Base-by-base conservation (phyloP, 345 rosid genomes). In the Tarenaya hassleriana region DNA sequence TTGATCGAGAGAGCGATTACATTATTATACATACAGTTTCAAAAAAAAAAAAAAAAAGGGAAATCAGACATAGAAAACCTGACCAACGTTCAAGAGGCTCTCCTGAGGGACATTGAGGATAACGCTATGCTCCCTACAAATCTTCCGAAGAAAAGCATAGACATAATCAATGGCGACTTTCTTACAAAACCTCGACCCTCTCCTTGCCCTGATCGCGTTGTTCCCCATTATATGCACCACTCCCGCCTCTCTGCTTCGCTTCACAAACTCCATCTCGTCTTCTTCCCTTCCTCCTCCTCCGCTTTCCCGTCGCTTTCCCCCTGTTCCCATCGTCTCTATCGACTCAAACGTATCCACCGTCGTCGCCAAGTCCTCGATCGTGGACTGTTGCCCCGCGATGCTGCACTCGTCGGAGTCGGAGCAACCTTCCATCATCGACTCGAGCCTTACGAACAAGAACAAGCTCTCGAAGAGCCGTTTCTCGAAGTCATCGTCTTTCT, bases 341-440 rank as follows among this genome's bases (percentile, higher is more conserved):
- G 69, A 57, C 16, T 63, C 51, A 56, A 63, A 56, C 7, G 68
- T 63, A 50, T 44, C 63, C 5, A 50, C 57, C 4, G 69, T 64
- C 6, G 47, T 64, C 8, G 45, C 55, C 33, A 55, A 5, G 47
- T 63, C 41, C 54, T 34, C 5, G 3, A 0, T 51, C 11, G 15
- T 46, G 10, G 34, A 48, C 41, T 32, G 61, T 47, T 5, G 83
- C 2, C 64, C 63, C 43, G 80, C 69, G 18, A 63, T 54, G 41
- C 84, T 84, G 54, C 75, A 84, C 8, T 84, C 96, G 3, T 88
- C 94, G 0, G 94, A 84, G 63, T 88, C 96, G 0, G 86, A 77
- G 58, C 75, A 79, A 17, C 82, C 75, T 62, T 81, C 89, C 94
- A 81, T 84, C 89, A 84, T 79, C 10, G 78, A 63, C 41, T 84